Base-by-base conservation (phyloP, 305 asterid species). In the Fraxinus baroniana region DNA sequence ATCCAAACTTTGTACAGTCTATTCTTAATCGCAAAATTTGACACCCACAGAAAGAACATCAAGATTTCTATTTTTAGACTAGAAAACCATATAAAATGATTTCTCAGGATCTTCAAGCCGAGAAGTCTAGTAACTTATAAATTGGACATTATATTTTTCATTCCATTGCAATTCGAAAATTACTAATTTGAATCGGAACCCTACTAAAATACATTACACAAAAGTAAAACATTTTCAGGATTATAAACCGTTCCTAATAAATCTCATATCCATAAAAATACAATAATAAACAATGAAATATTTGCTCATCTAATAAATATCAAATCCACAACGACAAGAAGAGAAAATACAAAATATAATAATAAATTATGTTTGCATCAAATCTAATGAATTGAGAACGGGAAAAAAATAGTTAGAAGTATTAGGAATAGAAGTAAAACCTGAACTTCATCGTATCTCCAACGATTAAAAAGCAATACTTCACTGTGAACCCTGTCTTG, bases 391-490 rank as follows among this genome's bases (percentile, higher is more conserved):
- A 22, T 18, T 7, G 68, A 57, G 12, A 28, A 13, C 5, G 3
- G 3, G 3, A 30, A 30, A 30, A 30, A 30, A 30, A 30, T 30
- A 26, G 17, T 9, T 68, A 13, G 9, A 68, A 68, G 13, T 5
- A 10, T 28, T 68, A 3, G 74, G 37, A 30, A 30, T 32, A 70
- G 12, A 70, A 70, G 22, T 30, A 32, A 32, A 71, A 71, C 76
- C 76, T 71, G 76, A 70, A 70, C 76, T 70, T 70, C 76, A 70
- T 70, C 76, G 76, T 70, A 70, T 28, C 76, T 70, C 76, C 76
- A 70, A 41, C 76, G 76, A 70, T 70, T 70, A 41, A 70, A 70
- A 70, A 70, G 76, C 24, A 70, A 70, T 1, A 70, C 76, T 13
- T 70, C 76, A 70, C 44, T 70, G 12, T 70, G 76, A 30, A 15